Evolutionary conservation across 768 basidiomycete species (phyloP).

Genomic region (Suillus variegatus): DNA sequence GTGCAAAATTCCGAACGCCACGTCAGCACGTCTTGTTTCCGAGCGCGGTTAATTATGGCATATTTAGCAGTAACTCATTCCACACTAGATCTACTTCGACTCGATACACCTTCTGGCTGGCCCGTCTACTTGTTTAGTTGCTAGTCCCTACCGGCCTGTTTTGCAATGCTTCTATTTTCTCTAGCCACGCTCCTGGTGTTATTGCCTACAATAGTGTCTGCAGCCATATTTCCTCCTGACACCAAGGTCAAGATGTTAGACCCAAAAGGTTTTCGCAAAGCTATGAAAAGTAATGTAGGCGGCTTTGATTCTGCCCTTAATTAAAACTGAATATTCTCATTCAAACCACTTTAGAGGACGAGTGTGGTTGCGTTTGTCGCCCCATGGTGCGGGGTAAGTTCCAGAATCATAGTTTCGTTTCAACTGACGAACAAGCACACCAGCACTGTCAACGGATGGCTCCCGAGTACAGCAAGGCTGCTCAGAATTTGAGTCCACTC

Average conservation of each 20-base stretch:
- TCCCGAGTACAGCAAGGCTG: constrained; percentile 85
- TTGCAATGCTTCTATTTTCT: constrained; percentile 26
- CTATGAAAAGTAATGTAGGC: constrained; percentile 76
- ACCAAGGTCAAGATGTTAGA: constrained; percentile 75
- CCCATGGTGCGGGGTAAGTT: constrained; percentile 87
- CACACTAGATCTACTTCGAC: background rate
- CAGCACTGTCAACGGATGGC: constrained; percentile 86
- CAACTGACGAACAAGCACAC: constrained; percentile 3
- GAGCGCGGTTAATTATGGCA: background rate
- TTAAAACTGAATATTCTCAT: background rate
- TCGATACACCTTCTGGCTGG: background rate
- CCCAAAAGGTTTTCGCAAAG: constrained; percentile 65
- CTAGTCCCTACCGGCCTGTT: background rate
- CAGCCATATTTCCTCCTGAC: constrained; percentile 49
- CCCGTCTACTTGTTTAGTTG: background rate
- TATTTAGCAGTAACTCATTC: background rate
- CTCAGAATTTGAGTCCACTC: constrained; percentile 74
- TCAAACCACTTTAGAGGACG: constrained; percentile 51
- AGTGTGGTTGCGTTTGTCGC: constrained; percentile 88
- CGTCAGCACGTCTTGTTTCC: background rate
- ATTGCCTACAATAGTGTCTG: constrained; percentile 40
- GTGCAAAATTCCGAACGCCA: background rate
- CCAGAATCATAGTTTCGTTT: background rate
- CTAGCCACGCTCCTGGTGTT: constrained; percentile 20
- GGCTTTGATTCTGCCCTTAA: background rate